Evolutionary conservation across 164 flowering plant species (phyloP).

Genomic region (Nelumbo lutea): DNA sequence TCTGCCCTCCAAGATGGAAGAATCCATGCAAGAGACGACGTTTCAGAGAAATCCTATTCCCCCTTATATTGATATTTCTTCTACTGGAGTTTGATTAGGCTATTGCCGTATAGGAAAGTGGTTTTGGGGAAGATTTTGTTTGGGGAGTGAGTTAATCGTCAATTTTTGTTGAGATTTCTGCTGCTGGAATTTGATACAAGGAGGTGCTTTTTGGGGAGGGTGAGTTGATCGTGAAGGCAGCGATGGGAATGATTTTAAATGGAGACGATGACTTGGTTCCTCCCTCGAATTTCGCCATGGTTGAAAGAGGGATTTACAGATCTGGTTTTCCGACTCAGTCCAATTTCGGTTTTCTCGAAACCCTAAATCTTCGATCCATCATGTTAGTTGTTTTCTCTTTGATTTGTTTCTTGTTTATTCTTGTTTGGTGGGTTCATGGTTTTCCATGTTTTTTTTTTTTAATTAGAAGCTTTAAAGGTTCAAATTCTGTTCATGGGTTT

Average conservation of each 20-base stretch:
- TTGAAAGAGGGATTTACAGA: constrained; percentile 55
- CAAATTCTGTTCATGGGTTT: no score
- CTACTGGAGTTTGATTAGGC: no score
- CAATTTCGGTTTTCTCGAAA: constrained; percentile 42
- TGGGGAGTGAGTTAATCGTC: background rate
- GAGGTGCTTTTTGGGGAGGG: no score
- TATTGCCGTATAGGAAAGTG: no score
- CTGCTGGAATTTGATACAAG: no score
- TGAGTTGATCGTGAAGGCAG: background rate
- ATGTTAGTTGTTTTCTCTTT: constrained; percentile 25
- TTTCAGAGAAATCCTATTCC: no score
- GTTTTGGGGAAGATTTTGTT: no score
- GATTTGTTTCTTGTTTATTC: background rate
- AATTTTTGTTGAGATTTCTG: background rate
- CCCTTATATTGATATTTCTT: no score
- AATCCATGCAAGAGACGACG: no score
- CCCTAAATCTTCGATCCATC: constrained; percentile 57
- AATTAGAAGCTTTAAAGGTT: background rate
- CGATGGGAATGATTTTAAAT: constrained; percentile 24
- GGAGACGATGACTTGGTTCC: constrained; percentile 28
- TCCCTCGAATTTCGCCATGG: constrained; percentile 52
- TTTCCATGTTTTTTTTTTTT: background rate
- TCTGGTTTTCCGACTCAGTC: constrained; percentile 40
- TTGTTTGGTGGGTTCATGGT: background rate
- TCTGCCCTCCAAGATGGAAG: no score